These are phyloP conservation scores for Epicoccum nigrum DNA, from an alignment of 2,329 filamentous ascomycete genomes.

Conservation along the genomic window DNA sequence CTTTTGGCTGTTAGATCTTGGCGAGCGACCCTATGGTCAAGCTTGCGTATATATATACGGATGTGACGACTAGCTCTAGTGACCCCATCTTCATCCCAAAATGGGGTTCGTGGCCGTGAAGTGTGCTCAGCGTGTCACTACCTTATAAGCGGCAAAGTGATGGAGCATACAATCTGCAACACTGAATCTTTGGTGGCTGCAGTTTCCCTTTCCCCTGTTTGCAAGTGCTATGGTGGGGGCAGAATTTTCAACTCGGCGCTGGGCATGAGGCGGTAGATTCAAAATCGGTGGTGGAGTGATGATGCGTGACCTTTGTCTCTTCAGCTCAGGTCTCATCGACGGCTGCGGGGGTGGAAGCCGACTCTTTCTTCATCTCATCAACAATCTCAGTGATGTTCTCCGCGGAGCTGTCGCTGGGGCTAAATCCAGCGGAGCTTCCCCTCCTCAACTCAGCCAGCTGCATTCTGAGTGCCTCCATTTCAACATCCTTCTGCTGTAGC, in stretches of 20 bases:
- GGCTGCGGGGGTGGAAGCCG: slow-evolving; percentile 5
- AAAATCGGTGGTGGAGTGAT: neutral
- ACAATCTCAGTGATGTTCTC: neutral
- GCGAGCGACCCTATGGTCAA: neutral
- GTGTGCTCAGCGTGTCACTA: neutral
- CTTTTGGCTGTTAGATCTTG: neutral
- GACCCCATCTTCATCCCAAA: neutral
- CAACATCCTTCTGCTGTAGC: slow-evolving; percentile 69
- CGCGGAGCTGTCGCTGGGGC: neutral
- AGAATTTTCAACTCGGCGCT: neutral
- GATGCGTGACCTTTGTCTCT: neutral
- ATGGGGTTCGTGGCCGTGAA: neutral
- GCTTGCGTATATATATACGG: neutral
- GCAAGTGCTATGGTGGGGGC: neutral
- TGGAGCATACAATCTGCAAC: slow-evolving; percentile 1
- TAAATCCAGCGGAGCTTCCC: slow-evolving; percentile 21
- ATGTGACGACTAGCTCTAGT: neutral
- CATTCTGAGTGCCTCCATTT: slow-evolving; percentile 57
- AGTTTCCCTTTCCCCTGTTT: neutral
- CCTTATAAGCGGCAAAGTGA: neutral
- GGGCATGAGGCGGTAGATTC: neutral
- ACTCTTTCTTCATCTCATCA: slow-evolving; percentile 6
- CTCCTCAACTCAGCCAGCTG: slow-evolving; percentile 54
- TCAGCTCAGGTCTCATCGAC: slow-evolving; percentile 13
- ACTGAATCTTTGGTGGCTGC: neutral